These are phyloP conservation scores for Acmispon strigosus DNA, from an alignment of 306 rosid species.

Conservation along the genomic window DNA sequence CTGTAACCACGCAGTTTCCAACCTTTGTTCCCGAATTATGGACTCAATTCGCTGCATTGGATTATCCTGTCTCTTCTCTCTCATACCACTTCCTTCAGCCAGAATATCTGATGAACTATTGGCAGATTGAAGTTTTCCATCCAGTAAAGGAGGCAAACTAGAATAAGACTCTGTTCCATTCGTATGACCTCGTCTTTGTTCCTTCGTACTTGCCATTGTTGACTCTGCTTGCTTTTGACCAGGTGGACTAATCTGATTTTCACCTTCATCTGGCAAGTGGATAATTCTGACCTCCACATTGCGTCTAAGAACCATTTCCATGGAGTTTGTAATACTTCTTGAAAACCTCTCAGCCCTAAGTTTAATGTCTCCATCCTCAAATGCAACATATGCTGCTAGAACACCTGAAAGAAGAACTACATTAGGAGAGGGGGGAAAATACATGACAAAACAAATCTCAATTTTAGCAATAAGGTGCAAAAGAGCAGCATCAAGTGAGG, in stretches of 20 bases:
- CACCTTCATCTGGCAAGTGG: conserved; percentile 66
- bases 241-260: conserved; percentile 31
- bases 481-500: not conserved
- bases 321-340: conserved; percentile 91
- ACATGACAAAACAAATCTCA: conserved; percentile 7
- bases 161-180: conserved; percentile 42
- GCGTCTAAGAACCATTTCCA: conserved; percentile 86
- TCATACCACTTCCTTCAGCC: conserved; percentile 43
- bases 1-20: conserved; percentile 97
- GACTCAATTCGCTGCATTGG: conserved; percentile 94
- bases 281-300: conserved; percentile 88
- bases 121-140: conserved; percentile 45
- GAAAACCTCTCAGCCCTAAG: conserved; percentile 86
- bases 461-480: not conserved
- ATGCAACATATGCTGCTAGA: conserved; percentile 78
- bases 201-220: conserved; percentile 30
- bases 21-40: conserved; percentile 85
- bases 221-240: conserved; percentile 36
- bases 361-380: conserved; percentile 68
- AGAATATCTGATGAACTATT: conserved; percentile 51
- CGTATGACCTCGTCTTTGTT: conserved; percentile 30
- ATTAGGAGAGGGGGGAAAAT: conserved; percentile 10
- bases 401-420: conserved; percentile 51
- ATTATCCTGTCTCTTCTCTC: conserved; percentile 51
- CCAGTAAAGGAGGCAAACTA: conserved; percentile 43